Evolutionary conservation across 2,329 filamentous ascomycete species (phyloP), one percentile per base, ranked within the genome.

Genomic region (Phyllosticta capitalensis): DNA sequence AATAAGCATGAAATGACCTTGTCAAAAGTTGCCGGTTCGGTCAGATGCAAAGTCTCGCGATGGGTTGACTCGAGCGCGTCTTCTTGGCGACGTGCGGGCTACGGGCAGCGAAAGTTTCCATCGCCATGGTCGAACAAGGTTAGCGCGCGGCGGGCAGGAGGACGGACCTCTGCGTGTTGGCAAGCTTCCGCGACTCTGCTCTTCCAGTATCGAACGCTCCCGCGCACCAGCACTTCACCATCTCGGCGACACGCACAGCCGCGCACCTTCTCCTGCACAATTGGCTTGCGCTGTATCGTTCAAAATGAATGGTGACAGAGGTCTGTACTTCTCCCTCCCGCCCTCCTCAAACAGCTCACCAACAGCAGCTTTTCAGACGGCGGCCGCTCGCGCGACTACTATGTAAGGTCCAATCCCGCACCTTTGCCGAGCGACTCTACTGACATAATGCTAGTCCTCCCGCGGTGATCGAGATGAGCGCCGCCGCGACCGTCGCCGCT

Each of bases 401-500:
- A 74, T 63, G 74, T 75, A 66, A 69, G 73, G 70, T 52, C 56
- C n/a, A n/a, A n/a, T n/a, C 20, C 22, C 22, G 45, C 50, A 22
- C 30, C 51, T 26, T 67, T 66, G 33, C 55, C 58, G 48, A 48
- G 26, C 9, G 55, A 21, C 53, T 56, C 61, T 56, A 61, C 69
- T 72, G 62, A 74, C 63, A 54, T 45, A 52, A 28, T 55, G 65
- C 48, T 52, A 77, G 75, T 74, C 73, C 61, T 71, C 72, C 59
- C 78, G 80, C 67, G 78, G 74, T 53, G 74, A 74, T 61, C 72
- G 59, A 20, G 70, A 74, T 62, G 70, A 66, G 60, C 61, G 69
- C 54, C 65, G 71, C 59, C 64, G 64, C 56, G 62, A 65, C 52
- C 67, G 69, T 55, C 83, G 91, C 75, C 88, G 92, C 64, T 96